Percentiles rank a stretch among this genome's conserved stretches.
Evolutionary conservation across 116 monocot species (phyloP).

Genomic region (Papilionanthe hybrid): DNA sequence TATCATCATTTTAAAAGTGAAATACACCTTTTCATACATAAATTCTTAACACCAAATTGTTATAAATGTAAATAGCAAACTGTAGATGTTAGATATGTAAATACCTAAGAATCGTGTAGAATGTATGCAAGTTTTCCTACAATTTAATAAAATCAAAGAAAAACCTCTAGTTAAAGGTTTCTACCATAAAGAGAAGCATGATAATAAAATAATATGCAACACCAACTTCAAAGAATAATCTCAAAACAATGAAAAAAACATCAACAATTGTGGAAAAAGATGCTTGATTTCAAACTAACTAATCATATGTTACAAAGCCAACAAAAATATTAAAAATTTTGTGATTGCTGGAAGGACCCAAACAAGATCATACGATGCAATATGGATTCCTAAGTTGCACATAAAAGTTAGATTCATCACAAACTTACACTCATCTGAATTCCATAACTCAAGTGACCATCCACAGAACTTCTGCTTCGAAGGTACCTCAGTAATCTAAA

Average conservation of each 20-base stretch:
- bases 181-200: not conserved
- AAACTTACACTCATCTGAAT: constrained; percentile 88
- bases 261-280: not conserved
- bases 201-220: not conserved
- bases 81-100: too few species aligned
- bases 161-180: not conserved
- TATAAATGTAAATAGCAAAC: too few species aligned
- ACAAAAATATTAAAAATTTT: not conserved
- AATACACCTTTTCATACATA: too few species aligned
- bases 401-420: not conserved
- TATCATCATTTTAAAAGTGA: too few species aligned
- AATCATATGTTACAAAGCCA: not conserved
- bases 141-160: not conserved
- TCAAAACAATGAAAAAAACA: not conserved
- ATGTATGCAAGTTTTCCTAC: too few species aligned
- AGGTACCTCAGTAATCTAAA: constrained; percentile 82
- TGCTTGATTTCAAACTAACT: not conserved
- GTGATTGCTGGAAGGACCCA: not conserved
- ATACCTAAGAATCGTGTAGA: too few species aligned
- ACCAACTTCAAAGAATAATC: not conserved
- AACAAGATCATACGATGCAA: constrained; percentile 1
- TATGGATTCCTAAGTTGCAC: not conserved
- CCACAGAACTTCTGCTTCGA: constrained; percentile 65
- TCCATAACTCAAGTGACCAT: constrained; percentile 82
- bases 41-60: too few species aligned